Evolutionary conservation across 2,329 filamentous ascomycete species (phyloP), one percentile per base, ranked within the genome.

Genomic region (Fusarium metavorans): DNA sequence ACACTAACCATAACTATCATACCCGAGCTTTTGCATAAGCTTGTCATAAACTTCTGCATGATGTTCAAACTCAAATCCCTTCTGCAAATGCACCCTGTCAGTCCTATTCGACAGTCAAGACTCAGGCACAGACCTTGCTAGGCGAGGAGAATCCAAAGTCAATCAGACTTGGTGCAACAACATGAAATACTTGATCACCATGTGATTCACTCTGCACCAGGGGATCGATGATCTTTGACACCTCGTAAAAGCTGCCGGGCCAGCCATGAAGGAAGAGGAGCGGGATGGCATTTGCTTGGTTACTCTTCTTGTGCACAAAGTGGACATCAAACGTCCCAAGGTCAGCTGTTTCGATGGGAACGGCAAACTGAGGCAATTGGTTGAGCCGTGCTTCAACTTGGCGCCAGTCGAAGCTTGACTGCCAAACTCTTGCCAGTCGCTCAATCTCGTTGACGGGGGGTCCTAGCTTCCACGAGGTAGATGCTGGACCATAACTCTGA

Each of bases 251-350:
- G 9, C 65, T 65, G 1, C 68, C 68, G 10, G 68, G 68, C 69
- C 69, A 72, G 18, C 69, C 69, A 25, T 72, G 69, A 16, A 71
- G 27, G 30, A 93, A 92, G 5, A 93, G 81, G 23, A 93, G 79
- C 0, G 92, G 91, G 45, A 93, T 88, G 1, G 89, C 89, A 39
- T 84, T 82, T 2, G 85, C 73, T 5, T 82, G 82, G 0, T 82
- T 74, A 74, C 87, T 90, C 57, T 81, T 85, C 72, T 90, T 84
- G 78, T 92, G 88, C 6, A 93, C 80, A 78, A 90, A 91, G 79
- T 93, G 91, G 5, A 93, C 83, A 35, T 90, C 85, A 59, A 92
- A 79, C 1, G 85, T 82, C 2, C 85, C 89, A 67, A 91, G 92
- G 0, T 86, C 88, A 8, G 89, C 84, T 0, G 91, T 84, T 0